Evolutionary conservation across 2,329 filamentous ascomycete genomes (phyloP).

Genomic region (Pezicula carpinea): DNA sequence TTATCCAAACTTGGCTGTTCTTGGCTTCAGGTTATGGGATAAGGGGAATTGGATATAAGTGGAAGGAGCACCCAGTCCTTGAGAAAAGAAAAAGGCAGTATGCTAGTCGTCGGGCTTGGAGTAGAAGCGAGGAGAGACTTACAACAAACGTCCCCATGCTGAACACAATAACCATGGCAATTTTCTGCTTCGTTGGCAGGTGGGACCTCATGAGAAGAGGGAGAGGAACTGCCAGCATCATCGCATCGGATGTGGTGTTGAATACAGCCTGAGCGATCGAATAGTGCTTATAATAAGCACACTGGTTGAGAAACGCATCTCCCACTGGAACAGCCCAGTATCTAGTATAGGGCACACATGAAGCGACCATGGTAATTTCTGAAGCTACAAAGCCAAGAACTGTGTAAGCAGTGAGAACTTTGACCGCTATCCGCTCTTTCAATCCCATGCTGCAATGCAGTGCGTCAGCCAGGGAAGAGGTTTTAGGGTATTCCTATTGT

Average conservation of each 20-base stretch:
- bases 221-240: slow-evolving; percentile 51
- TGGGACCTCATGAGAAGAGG: slow-evolving; percentile 45
- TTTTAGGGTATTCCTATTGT: not conserved
- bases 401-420: slow-evolving; percentile 42
- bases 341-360: slow-evolving; percentile 45
- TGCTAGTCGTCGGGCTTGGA: not conserved
- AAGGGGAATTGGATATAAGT: no score
- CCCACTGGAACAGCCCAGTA: slow-evolving; percentile 48
- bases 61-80: not conserved
- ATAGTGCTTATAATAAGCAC: slow-evolving; percentile 48
- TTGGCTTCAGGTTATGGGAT: not conserved
- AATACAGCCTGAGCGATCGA: slow-evolving; percentile 51
- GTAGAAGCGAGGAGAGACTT: not conserved
- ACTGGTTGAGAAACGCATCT: slow-evolving; percentile 38
- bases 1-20: no score
- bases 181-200: slow-evolving; percentile 43
- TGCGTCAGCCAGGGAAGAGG: no score
- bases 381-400: slow-evolving; percentile 41
- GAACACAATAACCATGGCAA: slow-evolving; percentile 40
- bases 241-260: slow-evolving; percentile 52
- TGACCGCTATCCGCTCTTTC: slow-evolving; percentile 37
- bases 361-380: slow-evolving; percentile 39
- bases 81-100: no score
- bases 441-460: slow-evolving; percentile 30
- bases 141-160: slow-evolving; percentile 40